Evolutionary conservation across 768 basidiomycete genomes (phyloP).

Genomic region (Lactifluus rugatus): DNA sequence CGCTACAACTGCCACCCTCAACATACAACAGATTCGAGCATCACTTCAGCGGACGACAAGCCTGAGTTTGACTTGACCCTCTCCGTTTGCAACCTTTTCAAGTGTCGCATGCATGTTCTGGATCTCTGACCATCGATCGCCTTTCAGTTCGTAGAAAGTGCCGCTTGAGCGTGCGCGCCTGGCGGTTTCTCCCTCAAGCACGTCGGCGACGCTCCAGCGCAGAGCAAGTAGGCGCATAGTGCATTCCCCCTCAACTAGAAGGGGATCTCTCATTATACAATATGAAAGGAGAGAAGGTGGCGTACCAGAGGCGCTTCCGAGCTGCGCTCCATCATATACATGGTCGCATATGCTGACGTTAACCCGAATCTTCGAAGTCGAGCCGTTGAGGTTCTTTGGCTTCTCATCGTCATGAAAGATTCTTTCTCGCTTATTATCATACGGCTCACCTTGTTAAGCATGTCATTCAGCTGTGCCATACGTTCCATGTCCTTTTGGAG

Average conservation of each 20-base stretch:
- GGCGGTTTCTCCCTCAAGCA: neutral
- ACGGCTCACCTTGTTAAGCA: neutral
- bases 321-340: neutral
- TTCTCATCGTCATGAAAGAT: neutral
- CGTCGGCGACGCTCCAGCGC: constrained; percentile 2
- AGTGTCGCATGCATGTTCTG: neutral
- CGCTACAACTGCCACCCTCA: too few species aligned
- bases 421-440: neutral
- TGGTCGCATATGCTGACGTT: neutral
- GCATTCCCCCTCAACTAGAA: neutral
- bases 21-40: too few species aligned
- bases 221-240: constrained; percentile 6
- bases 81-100: neutral
- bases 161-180: constrained; percentile 5
- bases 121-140: neutral
- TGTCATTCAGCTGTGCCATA: neutral
- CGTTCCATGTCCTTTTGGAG: constrained; percentile 1
- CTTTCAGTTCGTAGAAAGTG: neutral
- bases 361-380: neutral
- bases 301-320: neutral
- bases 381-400: neutral
- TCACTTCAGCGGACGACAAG: neutral
- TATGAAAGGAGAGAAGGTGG: neutral
- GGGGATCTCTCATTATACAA: neutral
- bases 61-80: neutral